Evolutionary conservation across 2,329 filamentous ascomycete genomes (phyloP).

Genomic region (Ophiocordyceps camponoti-floridani): DNA sequence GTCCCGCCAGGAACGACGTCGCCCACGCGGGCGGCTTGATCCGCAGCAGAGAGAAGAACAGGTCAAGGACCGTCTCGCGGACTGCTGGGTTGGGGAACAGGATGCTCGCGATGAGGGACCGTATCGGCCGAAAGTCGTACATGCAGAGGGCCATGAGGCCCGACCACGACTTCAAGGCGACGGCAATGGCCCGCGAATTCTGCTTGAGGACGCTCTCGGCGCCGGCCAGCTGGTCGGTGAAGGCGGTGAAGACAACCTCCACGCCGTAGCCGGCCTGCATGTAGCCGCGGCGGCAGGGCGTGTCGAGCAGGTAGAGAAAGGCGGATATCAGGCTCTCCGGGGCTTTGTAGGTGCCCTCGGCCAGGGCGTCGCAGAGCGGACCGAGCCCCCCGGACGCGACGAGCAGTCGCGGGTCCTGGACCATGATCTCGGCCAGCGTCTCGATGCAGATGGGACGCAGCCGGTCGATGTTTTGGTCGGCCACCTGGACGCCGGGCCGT

Average conservation of each 20-base stretch:
- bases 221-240: constrained; percentile 63
- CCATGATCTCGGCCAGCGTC: constrained; percentile 78
- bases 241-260: constrained; percentile 76
- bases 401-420: constrained; percentile 67
- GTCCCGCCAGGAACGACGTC: constrained; percentile 81
- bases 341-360: constrained; percentile 80
- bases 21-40: constrained; percentile 92
- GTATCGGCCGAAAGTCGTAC: constrained; percentile 71
- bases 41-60: constrained; percentile 62
- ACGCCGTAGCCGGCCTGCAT: constrained; percentile 80
- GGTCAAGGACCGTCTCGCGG: constrained; percentile 67
- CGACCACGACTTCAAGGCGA: constrained; percentile 82
- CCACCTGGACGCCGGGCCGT: constrained; percentile 49
- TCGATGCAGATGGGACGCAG: constrained; percentile 81
- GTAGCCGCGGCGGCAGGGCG: constrained; percentile 62
- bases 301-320: constrained; percentile 81
- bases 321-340: constrained; percentile 75
- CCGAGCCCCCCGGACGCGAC: constrained; percentile 71
- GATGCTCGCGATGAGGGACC: constrained; percentile 54
- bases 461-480: constrained; percentile 65
- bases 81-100: constrained; percentile 36
- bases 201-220: constrained; percentile 53
- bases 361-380: constrained; percentile 77
- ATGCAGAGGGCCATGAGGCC: constrained; percentile 77
- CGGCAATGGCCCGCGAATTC: constrained; percentile 83